phyloP scores from a whole-genome alignment of 192 early-diverging fungal genomes.

The Lobulomyces angularis region DNA sequence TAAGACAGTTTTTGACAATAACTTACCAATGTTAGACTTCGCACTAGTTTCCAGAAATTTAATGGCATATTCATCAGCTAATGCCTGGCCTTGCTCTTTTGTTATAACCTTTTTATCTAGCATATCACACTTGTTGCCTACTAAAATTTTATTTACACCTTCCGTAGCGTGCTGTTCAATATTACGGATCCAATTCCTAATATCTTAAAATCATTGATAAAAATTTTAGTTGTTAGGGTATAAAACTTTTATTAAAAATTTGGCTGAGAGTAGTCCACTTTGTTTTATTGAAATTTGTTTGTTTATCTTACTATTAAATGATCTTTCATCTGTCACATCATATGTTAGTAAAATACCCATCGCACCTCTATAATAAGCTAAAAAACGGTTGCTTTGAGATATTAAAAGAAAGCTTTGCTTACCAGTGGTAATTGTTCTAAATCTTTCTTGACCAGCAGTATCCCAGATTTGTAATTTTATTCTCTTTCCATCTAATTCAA shows the following conservation, averaged over 20 bases:
- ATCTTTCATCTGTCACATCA: constrained; percentile 97
- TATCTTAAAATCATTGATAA: no score
- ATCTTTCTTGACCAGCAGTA: constrained; percentile 97
- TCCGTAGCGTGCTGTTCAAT: constrained; percentile 99
- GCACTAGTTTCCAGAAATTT: constrained; percentile 96
- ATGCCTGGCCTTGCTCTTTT: constrained; percentile 89
- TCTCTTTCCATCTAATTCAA: constrained; percentile 96
- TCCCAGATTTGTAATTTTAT: constrained; percentile 99
- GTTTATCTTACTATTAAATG: constrained; percentile 73
- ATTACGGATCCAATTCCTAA: constrained; percentile 99
- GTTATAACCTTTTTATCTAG: constrained; percentile 86
- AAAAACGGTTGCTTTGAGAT: no score
- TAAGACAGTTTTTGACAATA: neutral
- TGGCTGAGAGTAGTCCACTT: no score
- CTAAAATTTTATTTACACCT: constrained; percentile 96
- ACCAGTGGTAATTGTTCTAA: constrained; percentile 97
- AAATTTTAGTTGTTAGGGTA: no score
- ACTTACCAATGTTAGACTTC: constrained; percentile 84
- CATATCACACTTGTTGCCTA: constrained; percentile 99
- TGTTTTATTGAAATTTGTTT: neutral
- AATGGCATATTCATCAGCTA: constrained; percentile 88
- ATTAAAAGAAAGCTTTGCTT: constrained; percentile 2
- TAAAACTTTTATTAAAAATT: no score
- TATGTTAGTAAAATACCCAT: constrained; percentile 98
- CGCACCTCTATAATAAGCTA: constrained; percentile 96